Base-by-base conservation (phyloP, 352 stramenopile species). In the Globisporangium echinulatum region DNA sequence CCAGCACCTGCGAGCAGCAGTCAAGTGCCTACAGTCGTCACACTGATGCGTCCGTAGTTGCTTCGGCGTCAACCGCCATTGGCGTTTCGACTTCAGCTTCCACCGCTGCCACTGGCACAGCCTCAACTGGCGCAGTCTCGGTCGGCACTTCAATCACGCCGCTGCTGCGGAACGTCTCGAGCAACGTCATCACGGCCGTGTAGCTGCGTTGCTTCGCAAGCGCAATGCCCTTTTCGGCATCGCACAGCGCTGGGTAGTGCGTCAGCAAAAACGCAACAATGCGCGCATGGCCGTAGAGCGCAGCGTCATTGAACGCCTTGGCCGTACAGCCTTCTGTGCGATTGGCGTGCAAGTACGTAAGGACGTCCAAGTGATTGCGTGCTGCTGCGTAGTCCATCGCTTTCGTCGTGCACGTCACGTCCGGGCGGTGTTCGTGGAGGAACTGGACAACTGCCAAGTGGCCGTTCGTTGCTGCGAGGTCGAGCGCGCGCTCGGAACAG, bases 381-480 rank as follows among this genome's bases (percentile, higher is more conserved):
- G 72, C 54, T 8, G 73, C 77, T 0, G 77, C 77, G 46, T 77
- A 77, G 63, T 86, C 68, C 73, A 89, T 87, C 0, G 79, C 76
- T 50, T 72, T 64, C 1, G 72, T 83, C 25, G 74, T 81, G 60
- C 79, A 89, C 25, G 25, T 33, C 13, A 43, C 68, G 49, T 73
- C 68, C 1, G 44, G 62, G n/a, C 64, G 54, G 44, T 78, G 61
- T 38, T 68, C 60, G 42, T 78, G 68, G 1, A 78, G 59, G 15
- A 58, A 78, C 50, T 64, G 52, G 37, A 78, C 68, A 10, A 78
- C 52, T 4, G 66, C 61, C 1, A 78, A 38, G 49, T 70, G 57
- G 11, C 70, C 68, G 17, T 68, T 63, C 8, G 59, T 52, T 5
- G 68, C 70, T 1, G 70, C 70, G 46, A 71, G 42, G 51, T 78